A percentile compares a stretch with the other conserved stretches of the same genome.
Conservation (phyloP, 129 eudicot species). For the Arctium lappa region DNA sequence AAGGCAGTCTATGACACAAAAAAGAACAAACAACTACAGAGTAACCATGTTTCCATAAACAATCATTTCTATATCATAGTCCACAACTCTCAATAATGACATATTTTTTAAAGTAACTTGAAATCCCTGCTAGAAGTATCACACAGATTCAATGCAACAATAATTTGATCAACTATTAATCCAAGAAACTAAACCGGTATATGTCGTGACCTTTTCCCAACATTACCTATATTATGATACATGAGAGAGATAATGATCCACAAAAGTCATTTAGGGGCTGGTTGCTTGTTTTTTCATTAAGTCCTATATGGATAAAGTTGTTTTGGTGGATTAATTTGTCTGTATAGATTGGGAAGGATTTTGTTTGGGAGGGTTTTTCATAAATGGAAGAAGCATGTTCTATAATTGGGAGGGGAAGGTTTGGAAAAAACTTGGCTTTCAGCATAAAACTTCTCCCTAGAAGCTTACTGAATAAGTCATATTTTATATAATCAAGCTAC, state of each 20-base stretch:
- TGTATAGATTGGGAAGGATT: too few relatives aligned
- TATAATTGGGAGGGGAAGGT: too few relatives aligned
- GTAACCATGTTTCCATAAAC: not conserved
- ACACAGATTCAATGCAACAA: not conserved
- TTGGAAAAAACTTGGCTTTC: too few relatives aligned
- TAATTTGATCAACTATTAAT: not conserved
- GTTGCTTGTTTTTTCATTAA: too few relatives aligned
- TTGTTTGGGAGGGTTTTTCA: too few relatives aligned
- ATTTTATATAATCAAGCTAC: too few relatives aligned
- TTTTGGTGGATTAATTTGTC: too few relatives aligned
- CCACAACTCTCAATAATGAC: not conserved
- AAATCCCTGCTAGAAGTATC: not conserved
- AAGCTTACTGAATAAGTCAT: too few relatives aligned
- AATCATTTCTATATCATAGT: not conserved
- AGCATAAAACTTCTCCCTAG: too few relatives aligned
- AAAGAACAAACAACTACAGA: not conserved
- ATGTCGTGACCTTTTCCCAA: not conserved
- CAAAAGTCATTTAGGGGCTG: not conserved
- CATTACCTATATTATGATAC: not conserved
- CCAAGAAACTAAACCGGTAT: not conserved
- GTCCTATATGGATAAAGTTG: too few relatives aligned
- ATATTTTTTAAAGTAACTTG: not conserved
- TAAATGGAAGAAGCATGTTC: too few relatives aligned
- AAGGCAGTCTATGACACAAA: not conserved
- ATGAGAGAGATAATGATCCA: not conserved